Conservation (phyloP, 495 filamentous ascomycete genomes). For the Tuber melanosporum region DNA sequence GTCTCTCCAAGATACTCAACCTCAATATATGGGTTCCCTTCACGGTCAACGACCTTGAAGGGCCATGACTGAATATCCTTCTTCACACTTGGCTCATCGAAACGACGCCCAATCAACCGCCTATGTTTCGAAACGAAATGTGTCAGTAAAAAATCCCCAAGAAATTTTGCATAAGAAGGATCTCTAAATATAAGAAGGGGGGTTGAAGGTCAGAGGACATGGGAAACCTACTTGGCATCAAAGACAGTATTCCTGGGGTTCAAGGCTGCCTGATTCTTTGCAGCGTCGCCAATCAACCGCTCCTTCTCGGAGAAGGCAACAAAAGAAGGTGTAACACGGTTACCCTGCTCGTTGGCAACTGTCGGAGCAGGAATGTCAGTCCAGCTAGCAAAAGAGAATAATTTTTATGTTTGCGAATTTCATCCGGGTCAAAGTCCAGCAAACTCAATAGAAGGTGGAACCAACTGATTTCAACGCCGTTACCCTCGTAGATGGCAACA, state of each 20-base stretch:
- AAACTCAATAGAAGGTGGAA: slow-evolving; percentile 23
- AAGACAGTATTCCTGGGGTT: slow-evolving; percentile 97
- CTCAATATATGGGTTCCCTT: slow-evolving; percentile 82
- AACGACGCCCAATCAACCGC: slow-evolving; percentile 93
- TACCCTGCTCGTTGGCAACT: slow-evolving; percentile 97
- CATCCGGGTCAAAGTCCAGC: neutral
- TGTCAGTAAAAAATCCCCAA: neutral
- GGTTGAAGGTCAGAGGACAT: neutral
- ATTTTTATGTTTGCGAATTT: neutral
- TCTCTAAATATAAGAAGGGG: neutral
- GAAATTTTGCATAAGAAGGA: neutral
- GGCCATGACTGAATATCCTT: slow-evolving; percentile 97
- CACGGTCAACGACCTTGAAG: slow-evolving; percentile 92
- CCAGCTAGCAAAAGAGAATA: neutral
- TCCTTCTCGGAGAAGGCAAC: slow-evolving; percentile 98
- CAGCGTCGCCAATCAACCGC: slow-evolving; percentile 96
- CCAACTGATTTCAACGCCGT: slow-evolving; percentile 97
- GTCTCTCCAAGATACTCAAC: slow-evolving; percentile 91
- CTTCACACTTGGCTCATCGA: slow-evolving; percentile 91
- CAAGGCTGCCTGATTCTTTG: slow-evolving; percentile 99
- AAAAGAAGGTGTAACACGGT: slow-evolving; percentile 96
- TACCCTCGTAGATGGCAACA: slow-evolving; percentile 98
- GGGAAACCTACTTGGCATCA: slow-evolving; percentile 73
- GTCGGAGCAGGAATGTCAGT: slow-evolving; percentile 15
- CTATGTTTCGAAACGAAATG: slow-evolving; percentile 40